These are phyloP conservation scores for Aureobasidium sp. DNA, from an alignment of 2,329 filamentous ascomycete species.

Conservation along the genomic window DNA sequence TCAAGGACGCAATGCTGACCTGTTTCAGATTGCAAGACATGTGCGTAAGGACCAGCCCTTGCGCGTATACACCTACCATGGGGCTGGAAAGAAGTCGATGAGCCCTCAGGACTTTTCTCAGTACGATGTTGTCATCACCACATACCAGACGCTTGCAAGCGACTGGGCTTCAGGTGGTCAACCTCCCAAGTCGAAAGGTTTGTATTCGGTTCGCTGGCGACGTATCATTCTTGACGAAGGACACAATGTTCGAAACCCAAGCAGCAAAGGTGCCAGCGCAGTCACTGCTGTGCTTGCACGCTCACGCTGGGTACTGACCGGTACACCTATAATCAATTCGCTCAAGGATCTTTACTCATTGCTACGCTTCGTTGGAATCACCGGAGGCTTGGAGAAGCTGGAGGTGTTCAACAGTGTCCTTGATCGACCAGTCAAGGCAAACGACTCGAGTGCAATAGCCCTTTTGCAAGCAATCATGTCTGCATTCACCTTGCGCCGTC, in stretches of 20 bases:
- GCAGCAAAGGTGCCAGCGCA: slow-evolving; percentile 64
- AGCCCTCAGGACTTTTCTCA: slow-evolving; percentile 50
- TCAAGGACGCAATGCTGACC: background rate
- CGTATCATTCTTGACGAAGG: slow-evolving; percentile 78
- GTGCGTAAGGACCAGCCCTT: slow-evolving; percentile 57
- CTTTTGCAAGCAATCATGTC: slow-evolving; percentile 71
- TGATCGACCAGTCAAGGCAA: slow-evolving; percentile 58
- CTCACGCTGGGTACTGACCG: slow-evolving; percentile 72
- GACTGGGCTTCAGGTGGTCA: slow-evolving; percentile 48
- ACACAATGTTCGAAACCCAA: slow-evolving; percentile 72
- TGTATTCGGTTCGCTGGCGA: slow-evolving; percentile 65
- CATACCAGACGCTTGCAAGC: slow-evolving; percentile 67
- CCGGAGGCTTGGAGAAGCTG: slow-evolving; percentile 65
- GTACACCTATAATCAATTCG: slow-evolving; percentile 47
- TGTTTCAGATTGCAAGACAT: slow-evolving; percentile 54
- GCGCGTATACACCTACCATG: slow-evolving; percentile 69
- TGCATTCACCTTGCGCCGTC: slow-evolving; percentile 72
- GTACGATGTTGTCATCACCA: slow-evolving; percentile 75
- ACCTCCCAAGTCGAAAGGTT: slow-evolving; percentile 36
- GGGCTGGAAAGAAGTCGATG: slow-evolving; percentile 50
- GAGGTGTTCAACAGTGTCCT: slow-evolving; percentile 68
- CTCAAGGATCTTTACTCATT: slow-evolving; percentile 76
- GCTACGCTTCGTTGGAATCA: slow-evolving; percentile 68
- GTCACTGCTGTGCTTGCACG: slow-evolving; percentile 60
- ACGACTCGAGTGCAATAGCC: slow-evolving; percentile 47